Conservation (phyloP, 2,329 filamentous ascomycete genomes). For the Periconia macrospinosa region DNA sequence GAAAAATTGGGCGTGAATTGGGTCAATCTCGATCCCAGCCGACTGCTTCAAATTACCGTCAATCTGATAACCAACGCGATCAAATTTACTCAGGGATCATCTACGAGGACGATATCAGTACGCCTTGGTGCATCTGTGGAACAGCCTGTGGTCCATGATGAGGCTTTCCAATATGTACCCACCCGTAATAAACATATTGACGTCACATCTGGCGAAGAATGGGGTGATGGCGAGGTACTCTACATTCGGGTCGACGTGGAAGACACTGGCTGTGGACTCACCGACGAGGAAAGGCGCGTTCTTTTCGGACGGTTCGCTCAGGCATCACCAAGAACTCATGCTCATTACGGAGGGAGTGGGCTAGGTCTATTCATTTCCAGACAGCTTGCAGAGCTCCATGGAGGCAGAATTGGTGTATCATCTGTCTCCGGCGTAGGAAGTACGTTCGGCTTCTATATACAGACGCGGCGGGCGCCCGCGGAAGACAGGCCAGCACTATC, state of each 20-base stretch:
- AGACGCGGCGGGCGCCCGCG: constrained; percentile 8
- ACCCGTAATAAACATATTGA: constrained; percentile 17
- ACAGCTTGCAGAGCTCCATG: constrained; percentile 39
- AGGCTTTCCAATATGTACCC: constrained; percentile 31
- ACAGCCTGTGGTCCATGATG: constrained; percentile 16
- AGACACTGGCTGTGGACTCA: constrained; percentile 38
- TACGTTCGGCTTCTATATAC: constrained; percentile 39
- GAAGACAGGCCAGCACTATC: not conserved
- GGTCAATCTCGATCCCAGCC: constrained; percentile 46
- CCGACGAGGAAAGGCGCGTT: constrained; percentile 30
- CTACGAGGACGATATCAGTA: constrained; percentile 41
- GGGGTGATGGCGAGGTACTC: constrained; percentile 29
- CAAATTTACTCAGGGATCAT: constrained; percentile 47
- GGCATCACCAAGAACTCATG: constrained; percentile 38
- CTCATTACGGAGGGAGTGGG: constrained; percentile 39
- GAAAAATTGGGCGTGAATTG: constrained; percentile 39
- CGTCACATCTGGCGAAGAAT: constrained; percentile 25
- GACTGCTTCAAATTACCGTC: constrained; percentile 47
- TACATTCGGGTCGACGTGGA: constrained; percentile 34
- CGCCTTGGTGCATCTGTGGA: constrained; percentile 43
- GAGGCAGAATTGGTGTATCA: constrained; percentile 37
- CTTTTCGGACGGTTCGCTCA: constrained; percentile 38
- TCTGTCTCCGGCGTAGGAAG: constrained; percentile 34
- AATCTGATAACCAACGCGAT: constrained; percentile 51
- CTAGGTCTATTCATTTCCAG: constrained; percentile 42